Percentiles rank a stretch among this genome's conserved stretches.
These are phyloP conservation scores for Suillus paluster DNA, from an alignment of 768 basidiomycete genomes.

Conservation along the genomic window DNA sequence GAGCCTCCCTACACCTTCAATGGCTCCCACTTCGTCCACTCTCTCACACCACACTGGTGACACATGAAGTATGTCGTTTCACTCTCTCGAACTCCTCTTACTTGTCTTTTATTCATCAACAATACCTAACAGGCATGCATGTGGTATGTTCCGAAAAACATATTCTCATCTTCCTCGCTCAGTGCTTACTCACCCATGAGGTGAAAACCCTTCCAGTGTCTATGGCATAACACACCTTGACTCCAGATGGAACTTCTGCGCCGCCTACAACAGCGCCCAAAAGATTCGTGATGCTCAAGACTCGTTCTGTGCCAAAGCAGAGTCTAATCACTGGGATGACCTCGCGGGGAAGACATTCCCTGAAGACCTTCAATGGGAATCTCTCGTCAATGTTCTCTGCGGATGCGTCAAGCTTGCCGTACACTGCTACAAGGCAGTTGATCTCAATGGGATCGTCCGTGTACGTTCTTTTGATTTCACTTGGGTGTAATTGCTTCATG, in stretches of 20 bases:
- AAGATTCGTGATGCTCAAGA: conserved; percentile 74
- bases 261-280: conserved; percentile 78
- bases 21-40: conserved; percentile 20
- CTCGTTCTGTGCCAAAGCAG: conserved; percentile 65
- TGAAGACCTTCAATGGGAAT: conserved; percentile 75
- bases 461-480: conserved; percentile 45
- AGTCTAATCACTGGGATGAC: conserved; percentile 45
- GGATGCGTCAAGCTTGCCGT: conserved; percentile 63
- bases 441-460: conserved; percentile 72
- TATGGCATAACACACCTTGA: conserved; percentile 74
- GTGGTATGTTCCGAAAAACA: conserved; percentile 37
- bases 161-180: neutral
- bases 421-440: conserved; percentile 61
- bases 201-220: conserved; percentile 37
- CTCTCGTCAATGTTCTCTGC: conserved; percentile 75
- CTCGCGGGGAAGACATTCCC: conserved; percentile 48
- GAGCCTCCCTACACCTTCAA: conserved; percentile 53
- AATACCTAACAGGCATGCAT: conserved; percentile 38
- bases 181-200: conserved; percentile 13
- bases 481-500: neutral
- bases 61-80: conserved; percentile 29
- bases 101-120: neutral
- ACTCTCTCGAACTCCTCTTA: neutral
- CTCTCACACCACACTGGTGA: conserved; percentile 28
- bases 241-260: conserved; percentile 73